These are phyloP conservation scores for Hygrocybe punicea DNA, from an alignment of 768 basidiomycete species.

Conservation along the genomic window DNA sequence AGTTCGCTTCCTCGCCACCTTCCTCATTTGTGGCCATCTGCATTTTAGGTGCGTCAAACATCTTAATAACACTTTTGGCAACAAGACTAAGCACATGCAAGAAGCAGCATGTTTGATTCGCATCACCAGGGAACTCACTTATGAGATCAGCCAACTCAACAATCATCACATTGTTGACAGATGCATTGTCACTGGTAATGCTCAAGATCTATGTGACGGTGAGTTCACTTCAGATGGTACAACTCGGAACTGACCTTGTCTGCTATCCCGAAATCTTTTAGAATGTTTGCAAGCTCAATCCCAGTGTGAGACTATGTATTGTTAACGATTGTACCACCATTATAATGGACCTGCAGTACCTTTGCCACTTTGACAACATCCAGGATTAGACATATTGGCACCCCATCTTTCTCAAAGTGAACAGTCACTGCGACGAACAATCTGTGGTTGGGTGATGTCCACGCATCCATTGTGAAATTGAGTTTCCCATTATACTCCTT, in stretches of 20 bases:
- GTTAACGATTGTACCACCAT: too few species aligned
- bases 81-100: slow-evolving; percentile 38
- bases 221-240: background rate
- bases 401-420: slow-evolving; percentile 32
- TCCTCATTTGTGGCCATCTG: background rate
- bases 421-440: slow-evolving; percentile 19
- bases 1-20: background rate
- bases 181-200: slow-evolving; percentile 38
- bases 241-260: slow-evolving; percentile 17
- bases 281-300: slow-evolving; percentile 33
- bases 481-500: slow-evolving; percentile 28
- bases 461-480: slow-evolving; percentile 24
- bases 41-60: slow-evolving; percentile 31
- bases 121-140: slow-evolving; percentile 17
- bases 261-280: slow-evolving; percentile 35
- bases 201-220: slow-evolving; percentile 25
- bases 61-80: slow-evolving; percentile 29
- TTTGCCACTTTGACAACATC: slow-evolving; percentile 39
- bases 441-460: slow-evolving; percentile 14
- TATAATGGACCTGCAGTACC: too few species aligned
- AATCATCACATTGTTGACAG: slow-evolving; percentile 36
- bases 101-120: slow-evolving; percentile 35
- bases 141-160: slow-evolving; percentile 22
- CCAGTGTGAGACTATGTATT: too few species aligned
- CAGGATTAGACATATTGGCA: slow-evolving; percentile 26